phyloP scores from a whole-genome alignment of 2,329 filamentous ascomycete genomes.

The Cercospora sp. region DNA sequence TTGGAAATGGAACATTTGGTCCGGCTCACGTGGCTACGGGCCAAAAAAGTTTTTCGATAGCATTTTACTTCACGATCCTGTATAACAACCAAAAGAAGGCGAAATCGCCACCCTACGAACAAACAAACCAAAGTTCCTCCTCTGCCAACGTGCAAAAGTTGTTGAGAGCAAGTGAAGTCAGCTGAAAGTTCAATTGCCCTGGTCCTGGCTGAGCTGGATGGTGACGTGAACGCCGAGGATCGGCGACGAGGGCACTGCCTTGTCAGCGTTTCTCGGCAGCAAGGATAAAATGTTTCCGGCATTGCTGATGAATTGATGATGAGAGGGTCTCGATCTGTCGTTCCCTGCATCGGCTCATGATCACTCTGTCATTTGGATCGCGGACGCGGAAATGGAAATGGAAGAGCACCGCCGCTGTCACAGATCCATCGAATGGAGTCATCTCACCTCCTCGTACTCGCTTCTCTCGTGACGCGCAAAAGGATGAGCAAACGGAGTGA shows the following conservation, averaged over 20 bases:
- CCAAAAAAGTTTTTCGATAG: not conserved
- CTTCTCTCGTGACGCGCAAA: not conserved
- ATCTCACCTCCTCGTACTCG: not conserved
- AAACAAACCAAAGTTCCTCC: not conserved
- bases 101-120: not conserved
- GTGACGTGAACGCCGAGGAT: not conserved
- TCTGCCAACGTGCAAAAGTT: not conserved
- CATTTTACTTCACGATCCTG: not conserved
- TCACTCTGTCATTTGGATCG: not conserved
- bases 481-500: not conserved
- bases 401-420: not conserved
- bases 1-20: not conserved
- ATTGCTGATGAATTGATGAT: not conserved
- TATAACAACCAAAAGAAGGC: not conserved
- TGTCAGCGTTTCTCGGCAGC: not conserved
- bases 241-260: not conserved
- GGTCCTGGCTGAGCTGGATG: not conserved
- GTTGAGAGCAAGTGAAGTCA: not conserved
- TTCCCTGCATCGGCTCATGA: not conserved
- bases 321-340: not conserved
- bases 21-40: not conserved
- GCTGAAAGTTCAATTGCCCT: not conserved
- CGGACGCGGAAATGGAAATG: not conserved
- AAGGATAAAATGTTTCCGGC: not conserved
- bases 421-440: not conserved